A percentile compares a stretch with the other conserved stretches of the same genome.
Evolutionary conservation across 768 basidiomycete genomes (phyloP).

Genomic region (Pisolithus microcarpus): DNA sequence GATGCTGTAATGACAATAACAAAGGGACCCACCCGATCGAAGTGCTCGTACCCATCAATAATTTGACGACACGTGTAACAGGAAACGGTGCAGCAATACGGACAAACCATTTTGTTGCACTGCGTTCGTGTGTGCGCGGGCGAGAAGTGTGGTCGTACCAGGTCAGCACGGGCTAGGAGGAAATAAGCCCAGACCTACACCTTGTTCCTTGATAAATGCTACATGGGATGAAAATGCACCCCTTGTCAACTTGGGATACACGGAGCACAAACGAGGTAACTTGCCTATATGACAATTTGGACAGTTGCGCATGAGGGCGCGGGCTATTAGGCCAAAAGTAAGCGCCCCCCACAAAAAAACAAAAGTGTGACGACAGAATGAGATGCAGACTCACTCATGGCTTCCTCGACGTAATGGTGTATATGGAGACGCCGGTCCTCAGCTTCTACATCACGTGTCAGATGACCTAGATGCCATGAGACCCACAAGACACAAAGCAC

Average conservation of each 20-base stretch:
- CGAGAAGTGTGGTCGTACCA: background rate
- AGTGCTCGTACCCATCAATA: conserved; percentile 75
- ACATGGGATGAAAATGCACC: conserved; percentile 1
- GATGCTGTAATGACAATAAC: no score
- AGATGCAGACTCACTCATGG: conserved; percentile 62
- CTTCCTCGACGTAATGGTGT: conserved; percentile 80
- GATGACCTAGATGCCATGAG: background rate
- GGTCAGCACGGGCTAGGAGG: background rate
- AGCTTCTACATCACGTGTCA: conserved; percentile 41
- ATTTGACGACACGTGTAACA: conserved; percentile 80
- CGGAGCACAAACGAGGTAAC: conserved; percentile 4
- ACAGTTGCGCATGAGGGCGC: conserved; percentile 81
- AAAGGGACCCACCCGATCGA: conserved; percentile 38
- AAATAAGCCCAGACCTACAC: conserved; percentile 40
- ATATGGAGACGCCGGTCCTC: conserved; percentile 69
- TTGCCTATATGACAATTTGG: conserved; percentile 78
- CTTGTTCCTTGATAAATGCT: conserved; percentile 77
- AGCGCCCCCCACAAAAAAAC: background rate
- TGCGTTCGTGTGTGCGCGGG: conserved; percentile 18
- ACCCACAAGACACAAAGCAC: conserved; percentile 26
- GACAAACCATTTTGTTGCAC: conserved; percentile 92
- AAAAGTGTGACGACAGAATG: background rate
- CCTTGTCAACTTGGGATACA: background rate
- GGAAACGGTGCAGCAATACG: conserved; percentile 61
- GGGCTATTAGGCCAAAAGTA: conserved; percentile 37